Conservation (phyloP, 768 basidiomycete genomes). For the Solioccasus polychromus region DNA sequence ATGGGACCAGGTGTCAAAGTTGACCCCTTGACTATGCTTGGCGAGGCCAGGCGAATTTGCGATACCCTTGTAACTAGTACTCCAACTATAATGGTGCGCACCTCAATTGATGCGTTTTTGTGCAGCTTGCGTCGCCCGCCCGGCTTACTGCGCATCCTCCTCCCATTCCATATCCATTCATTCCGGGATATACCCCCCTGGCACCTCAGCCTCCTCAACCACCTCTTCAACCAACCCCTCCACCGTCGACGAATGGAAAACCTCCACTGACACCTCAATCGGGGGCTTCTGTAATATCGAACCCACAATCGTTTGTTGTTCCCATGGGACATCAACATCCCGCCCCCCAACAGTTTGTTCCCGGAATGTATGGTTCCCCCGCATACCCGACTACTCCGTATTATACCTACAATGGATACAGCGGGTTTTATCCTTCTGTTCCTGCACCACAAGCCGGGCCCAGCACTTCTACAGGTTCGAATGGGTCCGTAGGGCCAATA, state of each 20-base stretch:
- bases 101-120: conserved; percentile 13
- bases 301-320: conserved; percentile 71
- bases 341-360: conserved; percentile 43
- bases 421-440: conserved; percentile 31
- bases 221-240: conserved; percentile 35
- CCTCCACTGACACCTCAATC: conserved; percentile 30
- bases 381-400: conserved; percentile 64
- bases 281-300: conserved; percentile 56
- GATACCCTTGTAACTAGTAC: conserved; percentile 59
- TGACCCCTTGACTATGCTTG: conserved; percentile 71
- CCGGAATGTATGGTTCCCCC: conserved; percentile 30
- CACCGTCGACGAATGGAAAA: conserved; percentile 35
- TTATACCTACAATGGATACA: conserved; percentile 50
- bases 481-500: conserved; percentile 15
- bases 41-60: conserved; percentile 74
- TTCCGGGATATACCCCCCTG: conserved; percentile 38
- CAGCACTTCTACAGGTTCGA: conserved; percentile 25
- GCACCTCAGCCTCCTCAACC: conserved; percentile 29
- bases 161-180: conserved; percentile 50
- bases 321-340: conserved; percentile 57
- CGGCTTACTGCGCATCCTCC: conserved; percentile 67
- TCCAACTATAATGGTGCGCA: not conserved
- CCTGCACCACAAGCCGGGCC: conserved; percentile 23
- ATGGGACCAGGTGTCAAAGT: conserved; percentile 67
- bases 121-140: conserved; percentile 70